These are phyloP conservation scores for Bipolaris cookei DNA, from an alignment of 2,329 filamentous ascomycete species.

Conservation along the genomic window DNA sequence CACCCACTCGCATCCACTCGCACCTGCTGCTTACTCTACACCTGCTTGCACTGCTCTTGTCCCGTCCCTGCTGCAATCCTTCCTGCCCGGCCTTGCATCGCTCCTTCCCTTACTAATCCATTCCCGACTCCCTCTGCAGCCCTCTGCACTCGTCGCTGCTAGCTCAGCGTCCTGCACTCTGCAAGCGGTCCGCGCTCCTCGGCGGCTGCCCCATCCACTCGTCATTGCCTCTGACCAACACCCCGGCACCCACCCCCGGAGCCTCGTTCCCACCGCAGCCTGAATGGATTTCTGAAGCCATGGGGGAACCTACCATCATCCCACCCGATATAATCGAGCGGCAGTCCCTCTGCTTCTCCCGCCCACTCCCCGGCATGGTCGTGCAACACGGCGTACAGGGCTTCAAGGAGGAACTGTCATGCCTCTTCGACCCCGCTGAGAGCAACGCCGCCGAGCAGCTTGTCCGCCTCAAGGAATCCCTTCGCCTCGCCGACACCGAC, in stretches of 20 bases:
- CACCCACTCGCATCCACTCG: too few relatives aligned
- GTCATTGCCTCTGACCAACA: constrained; percentile 20
- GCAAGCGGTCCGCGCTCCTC: constrained; percentile 13
- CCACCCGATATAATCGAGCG: constrained; percentile 52
- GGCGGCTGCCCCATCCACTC: constrained; percentile 16
- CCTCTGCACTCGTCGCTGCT: constrained; percentile 22
- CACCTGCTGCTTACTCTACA: background rate
- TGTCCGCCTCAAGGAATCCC: constrained; percentile 63
- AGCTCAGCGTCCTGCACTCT: constrained; percentile 15
- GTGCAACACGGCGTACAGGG: constrained; percentile 53
- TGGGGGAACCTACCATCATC: constrained; percentile 39
- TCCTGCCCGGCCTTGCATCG: background rate
- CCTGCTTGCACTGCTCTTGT: background rate
- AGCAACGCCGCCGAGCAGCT: constrained; percentile 67
- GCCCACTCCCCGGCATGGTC: constrained; percentile 51
- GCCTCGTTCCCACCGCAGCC: constrained; percentile 16
- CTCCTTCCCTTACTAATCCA: constrained; percentile 22
- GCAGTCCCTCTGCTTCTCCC: constrained; percentile 52
- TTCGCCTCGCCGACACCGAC: constrained; percentile 61
- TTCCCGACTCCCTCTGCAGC: constrained; percentile 27
- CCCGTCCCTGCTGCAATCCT: background rate
- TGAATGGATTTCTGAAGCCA: constrained; percentile 38
- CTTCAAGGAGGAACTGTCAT: constrained; percentile 50
- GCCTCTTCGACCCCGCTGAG: constrained; percentile 55
- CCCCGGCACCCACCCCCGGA: constrained; percentile 22